phyloP scores from a whole-genome alignment of 73 alveolate genomes.

The Diophrys sp. region DNA sequence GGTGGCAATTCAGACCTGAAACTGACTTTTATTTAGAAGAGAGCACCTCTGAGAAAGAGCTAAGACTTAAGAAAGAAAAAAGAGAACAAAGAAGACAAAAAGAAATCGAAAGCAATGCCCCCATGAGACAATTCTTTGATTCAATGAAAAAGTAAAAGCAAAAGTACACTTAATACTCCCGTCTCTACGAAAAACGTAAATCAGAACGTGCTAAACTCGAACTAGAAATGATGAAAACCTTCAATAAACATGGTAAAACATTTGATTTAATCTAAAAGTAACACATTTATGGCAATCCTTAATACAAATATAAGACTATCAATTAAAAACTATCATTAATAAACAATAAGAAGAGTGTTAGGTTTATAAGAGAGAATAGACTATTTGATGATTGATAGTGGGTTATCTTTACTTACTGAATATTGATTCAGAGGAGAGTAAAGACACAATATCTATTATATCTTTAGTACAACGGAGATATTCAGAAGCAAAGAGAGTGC shows the following conservation, averaged over 20 bases:
- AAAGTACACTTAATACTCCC: not conserved
- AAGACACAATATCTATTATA: slow-evolving; percentile 64
- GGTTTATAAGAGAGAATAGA: no score
- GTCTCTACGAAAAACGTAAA: not conserved
- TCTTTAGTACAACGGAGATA: slow-evolving; percentile 29
- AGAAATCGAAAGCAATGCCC: not conserved
- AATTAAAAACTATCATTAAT: no score
- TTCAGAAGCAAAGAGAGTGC: slow-evolving; percentile 66
- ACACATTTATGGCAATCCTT: not conserved
- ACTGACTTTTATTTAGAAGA: not conserved
- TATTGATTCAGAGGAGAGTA: slow-evolving; percentile 82
- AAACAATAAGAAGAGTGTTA: no score
- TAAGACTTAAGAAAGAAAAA: not conserved
- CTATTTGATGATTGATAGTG: not conserved
- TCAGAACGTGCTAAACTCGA: not conserved
- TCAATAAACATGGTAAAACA: not conserved
- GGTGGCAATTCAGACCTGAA: not conserved
- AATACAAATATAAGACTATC: not conserved
- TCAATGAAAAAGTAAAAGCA: no score
- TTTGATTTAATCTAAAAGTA: not conserved
- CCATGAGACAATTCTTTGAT: not conserved
- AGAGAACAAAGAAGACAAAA: not conserved
- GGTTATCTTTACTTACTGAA: not conserved
- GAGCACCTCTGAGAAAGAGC: not conserved
- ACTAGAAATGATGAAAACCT: not conserved